Evolutionary conservation across 139 green algal species (phyloP).

Genomic region (Chlamydomonas sp.): DNA sequence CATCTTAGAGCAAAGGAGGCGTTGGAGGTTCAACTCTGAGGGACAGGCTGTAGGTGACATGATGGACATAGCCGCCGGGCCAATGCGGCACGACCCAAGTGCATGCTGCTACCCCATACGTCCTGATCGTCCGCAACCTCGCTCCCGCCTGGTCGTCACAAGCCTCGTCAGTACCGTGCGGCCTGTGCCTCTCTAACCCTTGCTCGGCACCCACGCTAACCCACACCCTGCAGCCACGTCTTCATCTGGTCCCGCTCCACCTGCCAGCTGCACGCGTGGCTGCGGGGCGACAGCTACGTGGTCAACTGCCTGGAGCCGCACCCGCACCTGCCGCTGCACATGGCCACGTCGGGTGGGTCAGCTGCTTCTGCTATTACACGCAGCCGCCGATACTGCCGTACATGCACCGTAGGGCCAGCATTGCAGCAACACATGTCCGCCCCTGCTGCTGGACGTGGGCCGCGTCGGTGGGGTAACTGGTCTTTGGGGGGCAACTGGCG

Average conservation of each 20-base stretch:
- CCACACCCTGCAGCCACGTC: conserved; percentile 23
- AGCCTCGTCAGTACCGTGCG: no score
- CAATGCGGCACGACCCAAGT: no score
- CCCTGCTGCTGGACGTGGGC: no score
- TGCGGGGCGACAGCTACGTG: conserved; percentile 41
- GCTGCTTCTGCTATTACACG: not conserved
- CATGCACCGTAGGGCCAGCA: not conserved
- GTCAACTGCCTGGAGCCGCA: conserved; percentile 76
- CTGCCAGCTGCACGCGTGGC: conserved; percentile 7
- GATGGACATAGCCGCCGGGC: no score
- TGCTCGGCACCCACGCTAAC: not conserved
- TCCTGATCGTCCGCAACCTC: no score
- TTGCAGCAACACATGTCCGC: not conserved
- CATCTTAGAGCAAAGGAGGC: no score
- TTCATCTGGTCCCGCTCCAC: conserved; percentile 48
- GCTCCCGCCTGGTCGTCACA: no score
- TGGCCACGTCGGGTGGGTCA: conserved; percentile 54
- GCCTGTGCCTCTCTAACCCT: not conserved
- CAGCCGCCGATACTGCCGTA: not conserved
- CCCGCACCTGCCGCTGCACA: conserved; percentile 48
- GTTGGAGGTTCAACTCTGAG: no score
- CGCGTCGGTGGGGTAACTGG: no score
- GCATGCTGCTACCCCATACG: no score
- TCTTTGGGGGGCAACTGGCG: no score
- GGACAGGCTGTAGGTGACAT: no score